phyloP scores from a whole-genome alignment of 352 stramenopile species.

The Pseudoperonospora humuli region DNA sequence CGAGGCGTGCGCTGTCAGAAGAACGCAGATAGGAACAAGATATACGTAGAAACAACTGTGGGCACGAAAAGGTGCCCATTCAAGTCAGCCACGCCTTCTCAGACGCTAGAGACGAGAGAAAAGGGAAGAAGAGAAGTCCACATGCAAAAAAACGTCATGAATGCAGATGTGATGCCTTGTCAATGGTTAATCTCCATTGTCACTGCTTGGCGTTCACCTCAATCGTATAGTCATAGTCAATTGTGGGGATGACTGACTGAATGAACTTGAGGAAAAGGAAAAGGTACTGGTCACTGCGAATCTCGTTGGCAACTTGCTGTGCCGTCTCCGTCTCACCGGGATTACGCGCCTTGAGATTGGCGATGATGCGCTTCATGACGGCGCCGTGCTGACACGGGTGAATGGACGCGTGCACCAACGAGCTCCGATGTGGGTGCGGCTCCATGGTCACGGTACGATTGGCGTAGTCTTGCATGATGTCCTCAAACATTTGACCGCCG shows the following conservation, averaged over 20 bases:
- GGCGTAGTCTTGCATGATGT: constrained; percentile 99
- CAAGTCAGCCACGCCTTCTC: too few relatives aligned
- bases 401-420: constrained; percentile 90
- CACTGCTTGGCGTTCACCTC: constrained; percentile 85
- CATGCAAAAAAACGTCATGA: too few relatives aligned
- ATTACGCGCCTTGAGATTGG: constrained; percentile 82
- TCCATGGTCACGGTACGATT: constrained; percentile 99
- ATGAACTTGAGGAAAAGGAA: constrained; percentile 99
- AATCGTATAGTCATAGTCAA: constrained; percentile 99
- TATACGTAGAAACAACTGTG: too few relatives aligned
- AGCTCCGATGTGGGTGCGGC: constrained; percentile 89
- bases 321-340: constrained; percentile 19
- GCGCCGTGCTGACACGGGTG: constrained; percentile 97
- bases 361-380: constrained; percentile 98
- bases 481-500: constrained; percentile 94
- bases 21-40: too few relatives aligned
- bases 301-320: constrained; percentile 30
- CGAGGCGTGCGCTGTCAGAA: too few relatives aligned
- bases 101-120: too few relatives aligned
- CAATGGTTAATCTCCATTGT: constrained; percentile 2
- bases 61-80: too few relatives aligned
- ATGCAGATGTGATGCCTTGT: too few relatives aligned
- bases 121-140: too few relatives aligned
- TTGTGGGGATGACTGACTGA: constrained; percentile 96
- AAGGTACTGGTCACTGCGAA: constrained; percentile 95